These are phyloP conservation scores for Zizania palustris DNA, from an alignment of 202 grass and related monocot species.

Conservation along the genomic window DNA sequence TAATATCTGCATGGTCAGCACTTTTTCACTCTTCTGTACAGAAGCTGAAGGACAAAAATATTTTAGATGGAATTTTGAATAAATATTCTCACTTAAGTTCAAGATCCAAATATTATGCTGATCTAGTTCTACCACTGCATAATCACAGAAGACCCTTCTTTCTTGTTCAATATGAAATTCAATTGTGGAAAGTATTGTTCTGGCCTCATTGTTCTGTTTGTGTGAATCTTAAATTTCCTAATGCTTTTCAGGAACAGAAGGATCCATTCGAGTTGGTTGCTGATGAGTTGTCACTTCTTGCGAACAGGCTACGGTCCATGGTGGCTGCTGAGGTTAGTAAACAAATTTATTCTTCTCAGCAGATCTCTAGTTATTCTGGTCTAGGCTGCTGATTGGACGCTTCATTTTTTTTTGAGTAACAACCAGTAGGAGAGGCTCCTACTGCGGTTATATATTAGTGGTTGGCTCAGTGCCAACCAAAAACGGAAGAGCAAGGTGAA, in stretches of 20 bases:
- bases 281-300: conserved; percentile 83
- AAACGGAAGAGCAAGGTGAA: no score
- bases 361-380: conserved; percentile 3
- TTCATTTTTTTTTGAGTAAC: no score
- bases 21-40: conserved; percentile 16
- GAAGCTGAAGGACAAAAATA: conserved; percentile 10
- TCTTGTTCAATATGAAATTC: background rate
- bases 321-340: conserved; percentile 76
- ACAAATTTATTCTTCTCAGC: background rate
- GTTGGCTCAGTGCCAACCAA: no score
- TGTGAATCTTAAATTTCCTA: background rate
- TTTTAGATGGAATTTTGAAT: background rate
- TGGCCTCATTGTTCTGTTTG: background rate
- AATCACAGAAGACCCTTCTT: background rate
- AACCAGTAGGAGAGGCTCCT: no score
- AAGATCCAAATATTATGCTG: background rate
- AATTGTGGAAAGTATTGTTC: background rate
- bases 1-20: background rate
- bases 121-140: background rate
- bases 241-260: conserved; percentile 45
- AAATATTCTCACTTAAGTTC: background rate
- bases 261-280: conserved; percentile 93
- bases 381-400: background rate
- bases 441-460: no score
- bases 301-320: conserved; percentile 81